Evolutionary conservation across 2,329 filamentous ascomycete species (phyloP), one percentile per base, ranked within the genome.

Genomic region (Talaromyces rugulosus): DNA sequence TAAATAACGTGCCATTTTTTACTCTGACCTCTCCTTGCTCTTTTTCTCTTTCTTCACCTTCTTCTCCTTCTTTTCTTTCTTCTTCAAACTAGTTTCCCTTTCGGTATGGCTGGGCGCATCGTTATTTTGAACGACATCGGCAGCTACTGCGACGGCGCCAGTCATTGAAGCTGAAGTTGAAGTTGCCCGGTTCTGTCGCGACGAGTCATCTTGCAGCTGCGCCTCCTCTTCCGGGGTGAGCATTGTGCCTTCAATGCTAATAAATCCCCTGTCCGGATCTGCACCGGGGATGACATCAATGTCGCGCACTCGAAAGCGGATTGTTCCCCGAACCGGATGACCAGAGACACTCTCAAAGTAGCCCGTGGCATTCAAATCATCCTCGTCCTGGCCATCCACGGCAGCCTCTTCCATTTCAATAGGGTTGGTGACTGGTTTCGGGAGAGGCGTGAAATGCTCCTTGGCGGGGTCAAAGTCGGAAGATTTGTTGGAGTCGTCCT

Each of bases 181-280:
- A 47, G 18, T 9, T 11, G 18, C 18, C 8, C 18, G 18, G 36
- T 8, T 40, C 36, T 40, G 36, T 14, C 36, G 16, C n/a, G 18
- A 47, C 11, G 70, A 44, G 70, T 77, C 71, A 89, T 85, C 63
- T 84, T 80, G 8, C 33, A 90, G 77, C 30, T 78, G 77, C 66
- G 77, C 80, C 76, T 96, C 92, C 28, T 87, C 88, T 23, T 85
- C 84, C 51, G 84, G 84, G 54, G 83, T 81, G 56, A 96, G 78
- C 84, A 96, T 88, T n/a, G 91, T 96, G 30, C 93, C 94, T 73
- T 95, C 89, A 64, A 97, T 88, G 67, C 89, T 92, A 64, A 96
- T 77, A 72, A 94, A 95, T 11, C 90, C 91, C 63, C 89, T 89
- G 58, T 82, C 82, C 58, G 87, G 86, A 66, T 89, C 91, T 54